Conservation (phyloP, 176 grass and related monocot genomes). For the Ensete ventricosum region DNA sequence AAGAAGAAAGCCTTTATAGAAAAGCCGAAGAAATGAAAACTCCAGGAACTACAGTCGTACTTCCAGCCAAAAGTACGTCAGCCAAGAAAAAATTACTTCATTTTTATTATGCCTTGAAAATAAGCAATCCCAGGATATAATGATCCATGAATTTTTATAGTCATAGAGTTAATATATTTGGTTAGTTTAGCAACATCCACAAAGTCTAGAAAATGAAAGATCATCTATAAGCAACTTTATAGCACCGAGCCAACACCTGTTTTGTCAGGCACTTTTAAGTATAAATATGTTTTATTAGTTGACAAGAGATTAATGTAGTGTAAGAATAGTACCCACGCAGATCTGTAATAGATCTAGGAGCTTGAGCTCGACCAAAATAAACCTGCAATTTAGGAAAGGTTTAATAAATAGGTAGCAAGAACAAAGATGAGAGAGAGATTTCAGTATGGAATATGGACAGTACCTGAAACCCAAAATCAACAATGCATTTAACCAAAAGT, state of each 20-base stretch:
- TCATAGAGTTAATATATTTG: not conserved
- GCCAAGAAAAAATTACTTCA: too few species aligned
- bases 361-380: slow-evolving; percentile 60
- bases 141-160: not conserved
- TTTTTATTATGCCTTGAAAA: not conserved
- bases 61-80: too few species aligned
- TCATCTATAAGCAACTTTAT: not conserved
- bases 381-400: slow-evolving; percentile 32
- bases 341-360: slow-evolving; percentile 50
- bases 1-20: too few species aligned
- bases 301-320: too few species aligned
- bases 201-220: not conserved
- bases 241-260: not conserved
- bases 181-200: not conserved
- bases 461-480: not conserved
- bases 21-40: too few species aligned
- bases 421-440: not conserved
- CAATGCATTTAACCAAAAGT: not conserved
- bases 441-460: not conserved
- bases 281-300: too few species aligned
- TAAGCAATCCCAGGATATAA: not conserved
- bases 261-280: too few species aligned
- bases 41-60: too few species aligned
- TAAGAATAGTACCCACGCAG: slow-evolving; percentile 50
- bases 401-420: not conserved